Conservation (phyloP, 495 filamentous ascomycete species). For the Pyronema omphalodes region DNA sequence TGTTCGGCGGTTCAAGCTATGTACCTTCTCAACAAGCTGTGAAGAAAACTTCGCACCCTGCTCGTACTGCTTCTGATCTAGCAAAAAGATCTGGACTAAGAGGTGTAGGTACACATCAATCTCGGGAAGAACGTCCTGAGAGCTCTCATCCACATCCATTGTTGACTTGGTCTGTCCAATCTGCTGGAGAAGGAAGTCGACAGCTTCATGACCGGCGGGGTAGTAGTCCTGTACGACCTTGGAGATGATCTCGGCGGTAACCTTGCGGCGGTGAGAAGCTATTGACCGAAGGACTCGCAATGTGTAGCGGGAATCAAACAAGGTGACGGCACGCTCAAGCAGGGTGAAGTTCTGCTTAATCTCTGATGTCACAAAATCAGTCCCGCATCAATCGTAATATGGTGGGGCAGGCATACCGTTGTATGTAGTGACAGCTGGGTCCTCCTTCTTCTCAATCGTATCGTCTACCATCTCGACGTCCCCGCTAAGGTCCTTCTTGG, state of each 20-base stretch:
- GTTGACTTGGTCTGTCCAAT: constrained; percentile 44
- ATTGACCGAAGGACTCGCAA: constrained; percentile 86
- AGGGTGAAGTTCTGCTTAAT: constrained; percentile 86
- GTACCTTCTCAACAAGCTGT: constrained; percentile 62
- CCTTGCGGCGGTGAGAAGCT: constrained; percentile 80
- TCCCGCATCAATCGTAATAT: constrained; percentile 2
- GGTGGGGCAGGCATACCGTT: constrained; percentile 12
- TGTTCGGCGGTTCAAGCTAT: constrained; percentile 77
- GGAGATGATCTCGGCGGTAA: constrained; percentile 61
- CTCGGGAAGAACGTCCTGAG: constrained; percentile 60
- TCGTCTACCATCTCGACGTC: constrained; percentile 14
- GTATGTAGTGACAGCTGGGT: constrained; percentile 36
- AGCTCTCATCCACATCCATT: constrained; percentile 52
- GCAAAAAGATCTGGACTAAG: constrained; percentile 71
- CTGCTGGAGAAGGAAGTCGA: constrained; percentile 48
- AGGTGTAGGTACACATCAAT: constrained; percentile 83
- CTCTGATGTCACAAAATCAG: constrained; percentile 34
- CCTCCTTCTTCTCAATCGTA: constrained; percentile 31
- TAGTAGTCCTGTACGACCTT: constrained; percentile 71
- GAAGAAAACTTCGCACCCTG: constrained; percentile 67
- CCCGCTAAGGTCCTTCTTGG: neutral
- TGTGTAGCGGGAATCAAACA: constrained; percentile 90
- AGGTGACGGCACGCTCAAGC: constrained; percentile 73
- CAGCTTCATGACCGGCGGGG: constrained; percentile 41
- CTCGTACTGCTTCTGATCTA: constrained; percentile 63